phyloP scores from a whole-genome alignment of 139 green algal genomes.

The Eudorina sp. region DNA sequence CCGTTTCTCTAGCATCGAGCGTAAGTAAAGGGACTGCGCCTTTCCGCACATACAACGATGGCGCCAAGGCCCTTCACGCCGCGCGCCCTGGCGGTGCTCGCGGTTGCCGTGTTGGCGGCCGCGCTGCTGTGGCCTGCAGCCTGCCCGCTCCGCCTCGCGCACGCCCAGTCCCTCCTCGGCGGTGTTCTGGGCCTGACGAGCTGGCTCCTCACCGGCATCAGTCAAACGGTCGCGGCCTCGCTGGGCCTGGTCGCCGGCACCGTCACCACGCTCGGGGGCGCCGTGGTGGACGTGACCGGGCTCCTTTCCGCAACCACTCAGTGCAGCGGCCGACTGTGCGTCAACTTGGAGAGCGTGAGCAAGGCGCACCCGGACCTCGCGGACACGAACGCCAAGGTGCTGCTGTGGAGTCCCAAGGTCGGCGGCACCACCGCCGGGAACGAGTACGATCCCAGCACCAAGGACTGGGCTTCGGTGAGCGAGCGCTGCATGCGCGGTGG shows the following conservation, averaged over 20 bases:
- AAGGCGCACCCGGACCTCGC: neutral
- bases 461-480: slow-evolving; percentile 22
- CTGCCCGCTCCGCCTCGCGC: neutral
- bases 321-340: neutral
- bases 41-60: no score
- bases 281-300: neutral
- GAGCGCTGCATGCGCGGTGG: neutral
- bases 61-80: no score
- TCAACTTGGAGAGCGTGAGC: neutral
- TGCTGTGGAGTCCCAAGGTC: slow-evolving; percentile 8
- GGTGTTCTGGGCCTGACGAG: neutral
- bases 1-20: no score
- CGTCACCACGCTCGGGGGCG: neutral
- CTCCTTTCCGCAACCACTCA: neutral
- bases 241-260: neutral
- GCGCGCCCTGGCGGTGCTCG: neutral
- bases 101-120: neutral
- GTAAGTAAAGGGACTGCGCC: no score
- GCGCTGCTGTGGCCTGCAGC: neutral
- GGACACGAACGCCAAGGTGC: neutral
- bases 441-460: slow-evolving; percentile 10
- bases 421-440: neutral
- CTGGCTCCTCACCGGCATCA: neutral
- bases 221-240: neutral
- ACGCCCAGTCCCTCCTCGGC: no score